Conservation (phyloP, 768 basidiomycete species). For the Infundibulicybe gibba region DNA sequence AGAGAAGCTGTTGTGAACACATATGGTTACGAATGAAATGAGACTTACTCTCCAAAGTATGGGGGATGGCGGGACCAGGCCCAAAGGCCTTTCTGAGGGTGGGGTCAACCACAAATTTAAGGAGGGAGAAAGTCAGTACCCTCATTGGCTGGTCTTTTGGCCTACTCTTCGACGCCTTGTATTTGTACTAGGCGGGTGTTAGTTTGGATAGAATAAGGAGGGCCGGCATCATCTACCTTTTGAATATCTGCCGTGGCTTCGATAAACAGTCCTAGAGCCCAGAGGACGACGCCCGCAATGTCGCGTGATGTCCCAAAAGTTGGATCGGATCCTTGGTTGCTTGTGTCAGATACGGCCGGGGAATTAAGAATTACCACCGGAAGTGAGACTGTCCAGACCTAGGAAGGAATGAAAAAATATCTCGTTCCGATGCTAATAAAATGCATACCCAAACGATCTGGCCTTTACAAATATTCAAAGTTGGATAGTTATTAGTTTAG, state of each 20-base stretch:
- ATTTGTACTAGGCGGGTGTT: slow-evolving; percentile 34
- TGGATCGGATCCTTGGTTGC: slow-evolving; percentile 43
- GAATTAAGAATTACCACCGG: slow-evolving; percentile 68
- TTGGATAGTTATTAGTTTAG: too few relatives aligned
- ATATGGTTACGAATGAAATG: background rate
- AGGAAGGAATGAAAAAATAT: background rate
- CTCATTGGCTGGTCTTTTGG: slow-evolving; percentile 47
- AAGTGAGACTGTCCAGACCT: slow-evolving; percentile 62
- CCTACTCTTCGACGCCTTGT: slow-evolving; percentile 43
- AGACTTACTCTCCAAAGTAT: slow-evolving; percentile 65
- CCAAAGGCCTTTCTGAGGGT: slow-evolving; percentile 45
- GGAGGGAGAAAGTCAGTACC: slow-evolving; percentile 19
- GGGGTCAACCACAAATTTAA: background rate
- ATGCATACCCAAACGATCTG: slow-evolving; percentile 57
- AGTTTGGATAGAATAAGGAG: background rate
- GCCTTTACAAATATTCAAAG: slow-evolving; percentile 20
- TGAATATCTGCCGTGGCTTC: slow-evolving; percentile 57
- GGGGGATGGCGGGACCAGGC: slow-evolving; percentile 62
- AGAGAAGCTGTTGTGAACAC: background rate
- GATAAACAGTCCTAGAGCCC: slow-evolving; percentile 53
- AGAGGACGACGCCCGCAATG: slow-evolving; percentile 60
- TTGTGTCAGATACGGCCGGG: slow-evolving; percentile 51
- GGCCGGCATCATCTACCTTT: slow-evolving; percentile 34
- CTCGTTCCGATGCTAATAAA: background rate
- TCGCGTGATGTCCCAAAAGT: slow-evolving; percentile 60